phyloP scores from a whole-genome alignment of 352 stramenopile genomes.

The Pythium rhizo-oryzae region DNA sequence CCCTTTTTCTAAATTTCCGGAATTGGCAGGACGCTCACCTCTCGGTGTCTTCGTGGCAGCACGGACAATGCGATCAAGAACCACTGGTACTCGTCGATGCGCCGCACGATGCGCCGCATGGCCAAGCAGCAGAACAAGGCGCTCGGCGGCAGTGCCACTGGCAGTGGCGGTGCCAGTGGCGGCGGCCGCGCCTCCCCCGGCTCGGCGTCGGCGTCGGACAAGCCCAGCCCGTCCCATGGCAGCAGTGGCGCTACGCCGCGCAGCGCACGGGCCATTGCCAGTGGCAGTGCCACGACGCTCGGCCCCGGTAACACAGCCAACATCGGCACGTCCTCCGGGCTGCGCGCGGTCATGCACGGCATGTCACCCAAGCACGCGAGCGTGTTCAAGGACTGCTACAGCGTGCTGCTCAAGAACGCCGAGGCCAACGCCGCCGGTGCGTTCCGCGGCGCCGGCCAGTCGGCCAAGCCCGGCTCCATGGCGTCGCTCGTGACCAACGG shows the following conservation, averaged over 20 bases:
- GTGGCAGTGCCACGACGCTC: constrained; percentile 6
- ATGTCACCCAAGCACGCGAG: constrained; percentile 63
- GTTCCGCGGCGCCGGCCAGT: background rate
- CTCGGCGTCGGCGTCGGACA: background rate
- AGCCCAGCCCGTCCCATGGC: background rate
- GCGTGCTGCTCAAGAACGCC: constrained; percentile 62
- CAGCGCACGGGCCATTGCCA: background rate
- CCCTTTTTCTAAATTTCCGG: constrained; percentile 3
- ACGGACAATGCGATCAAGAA: constrained; percentile 92
- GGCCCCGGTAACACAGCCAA: constrained; percentile 35
- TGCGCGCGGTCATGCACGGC: constrained; percentile 41
- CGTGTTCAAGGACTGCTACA: constrained; percentile 82
- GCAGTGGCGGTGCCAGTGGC: constrained; percentile 36
- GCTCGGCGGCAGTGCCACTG: constrained; percentile 32
- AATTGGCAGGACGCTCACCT: background rate
- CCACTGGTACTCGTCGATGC: constrained; percentile 93
- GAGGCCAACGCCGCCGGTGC: constrained; percentile 25
- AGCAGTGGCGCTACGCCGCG: background rate
- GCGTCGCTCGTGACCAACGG: background rate
- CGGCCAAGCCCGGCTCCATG: background rate
- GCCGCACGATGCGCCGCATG: constrained; percentile 88
- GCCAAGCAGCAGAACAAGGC: constrained; percentile 87
- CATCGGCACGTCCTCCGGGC: constrained; percentile 23
- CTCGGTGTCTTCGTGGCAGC: too few species aligned
- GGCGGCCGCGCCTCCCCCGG: background rate